These are phyloP conservation scores for Perkinsus olseni DNA, from an alignment of 169 alveolate species.

Conservation along the genomic window DNA sequence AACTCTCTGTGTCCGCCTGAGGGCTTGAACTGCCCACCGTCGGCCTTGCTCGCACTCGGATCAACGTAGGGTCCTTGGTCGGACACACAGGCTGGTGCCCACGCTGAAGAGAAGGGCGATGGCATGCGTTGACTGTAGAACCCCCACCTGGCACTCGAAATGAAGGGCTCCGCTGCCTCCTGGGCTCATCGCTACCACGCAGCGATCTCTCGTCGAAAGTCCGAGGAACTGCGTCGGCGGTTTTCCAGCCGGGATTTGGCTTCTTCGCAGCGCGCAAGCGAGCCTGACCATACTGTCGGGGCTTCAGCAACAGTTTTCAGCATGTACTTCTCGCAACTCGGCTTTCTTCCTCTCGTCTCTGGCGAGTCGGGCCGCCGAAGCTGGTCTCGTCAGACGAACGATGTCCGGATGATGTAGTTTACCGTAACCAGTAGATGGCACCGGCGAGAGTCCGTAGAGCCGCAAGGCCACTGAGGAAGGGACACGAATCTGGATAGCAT, in stretches of 20 bases:
- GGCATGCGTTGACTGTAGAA: neutral
- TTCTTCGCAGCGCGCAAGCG: neutral
- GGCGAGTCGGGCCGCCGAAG: neutral
- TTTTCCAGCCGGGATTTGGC: neutral
- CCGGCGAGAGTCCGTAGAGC: neutral
- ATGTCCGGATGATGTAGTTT: neutral
- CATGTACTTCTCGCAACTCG: neutral
- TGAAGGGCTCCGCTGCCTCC: neutral
- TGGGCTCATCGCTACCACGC: neutral
- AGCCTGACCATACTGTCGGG: neutral
- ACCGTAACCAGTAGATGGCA: neutral
- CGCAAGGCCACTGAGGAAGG: neutral
- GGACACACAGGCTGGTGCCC: neutral
- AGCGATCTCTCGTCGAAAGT: neutral
- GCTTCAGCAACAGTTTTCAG: neutral
- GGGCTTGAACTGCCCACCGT: neutral
- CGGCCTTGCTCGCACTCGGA: neutral
- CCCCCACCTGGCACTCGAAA: neutral
- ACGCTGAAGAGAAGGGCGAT: neutral
- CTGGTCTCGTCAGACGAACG: neutral
- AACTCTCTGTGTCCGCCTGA: neutral
- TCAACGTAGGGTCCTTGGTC: neutral
- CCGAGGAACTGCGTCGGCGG: neutral
- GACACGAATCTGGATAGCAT: too few species aligned
- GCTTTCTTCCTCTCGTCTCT: neutral